Evolutionary conservation across 2,329 filamentous ascomycete species (phyloP).

Genomic region (Apiospora malaysiana): DNA sequence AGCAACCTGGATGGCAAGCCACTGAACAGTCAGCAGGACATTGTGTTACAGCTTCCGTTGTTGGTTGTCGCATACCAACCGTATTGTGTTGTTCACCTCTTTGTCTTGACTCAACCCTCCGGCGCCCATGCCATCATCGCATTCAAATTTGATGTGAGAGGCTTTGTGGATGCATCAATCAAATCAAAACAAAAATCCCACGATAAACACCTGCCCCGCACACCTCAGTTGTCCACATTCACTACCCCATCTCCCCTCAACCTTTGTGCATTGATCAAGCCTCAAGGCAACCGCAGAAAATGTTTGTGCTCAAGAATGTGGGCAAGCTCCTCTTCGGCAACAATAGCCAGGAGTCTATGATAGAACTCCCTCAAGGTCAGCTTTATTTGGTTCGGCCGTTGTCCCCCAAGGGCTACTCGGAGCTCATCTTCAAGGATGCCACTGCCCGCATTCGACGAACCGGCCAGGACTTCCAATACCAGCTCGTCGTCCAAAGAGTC

Average conservation of each 20-base stretch:
- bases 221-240: conserved; percentile 14
- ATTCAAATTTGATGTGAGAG: background rate
- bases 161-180: conserved; percentile 15
- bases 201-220: conserved; percentile 17
- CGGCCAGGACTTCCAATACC: conserved; percentile 94
- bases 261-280: conserved; percentile 16
- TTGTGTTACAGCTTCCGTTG: background rate
- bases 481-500: conserved; percentile 92
- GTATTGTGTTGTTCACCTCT: background rate
- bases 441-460: conserved; percentile 91
- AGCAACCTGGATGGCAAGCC: background rate
- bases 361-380: conserved; percentile 93
- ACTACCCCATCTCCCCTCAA: conserved; percentile 15
- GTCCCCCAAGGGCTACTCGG: conserved; percentile 96
- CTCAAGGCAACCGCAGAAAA: conserved; percentile 9
- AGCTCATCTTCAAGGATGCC: conserved; percentile 98
- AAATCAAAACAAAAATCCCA: conserved; percentile 13
- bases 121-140: background rate
- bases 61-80: background rate
- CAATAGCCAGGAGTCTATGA: conserved; percentile 86
- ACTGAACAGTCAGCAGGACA: background rate
- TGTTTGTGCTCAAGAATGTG: conserved; percentile 56
- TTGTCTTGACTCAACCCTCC: conserved; percentile 3
- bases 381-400: conserved; percentile 95
- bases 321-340: conserved; percentile 92